Percentiles rank a stretch among this genome's conserved stretches.
These are phyloP conservation scores for Komagataella phaffii DNA, from an alignment of 805 yeast genomes.

Conservation along the genomic window DNA sequence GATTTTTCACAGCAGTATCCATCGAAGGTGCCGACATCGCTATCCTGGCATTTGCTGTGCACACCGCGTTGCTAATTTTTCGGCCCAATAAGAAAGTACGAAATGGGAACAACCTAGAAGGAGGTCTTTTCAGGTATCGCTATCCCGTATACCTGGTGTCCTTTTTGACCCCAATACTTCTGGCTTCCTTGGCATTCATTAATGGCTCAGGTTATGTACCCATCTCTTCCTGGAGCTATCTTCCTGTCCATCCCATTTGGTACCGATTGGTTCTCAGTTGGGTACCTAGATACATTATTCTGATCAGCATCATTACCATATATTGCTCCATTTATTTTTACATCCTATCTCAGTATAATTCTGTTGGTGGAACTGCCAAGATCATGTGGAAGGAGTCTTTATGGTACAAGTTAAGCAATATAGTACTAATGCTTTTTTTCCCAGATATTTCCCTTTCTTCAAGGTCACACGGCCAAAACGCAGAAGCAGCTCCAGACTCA, in stretches of 20 bases:
- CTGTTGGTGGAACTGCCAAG: slow-evolving; percentile 19
- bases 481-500: slow-evolving; percentile 13
- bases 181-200: slow-evolving; percentile 66
- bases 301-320: slow-evolving; percentile 45
- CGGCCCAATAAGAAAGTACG: slow-evolving; percentile 37
- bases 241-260: slow-evolving; percentile 66
- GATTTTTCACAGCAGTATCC: slow-evolving; percentile 69
- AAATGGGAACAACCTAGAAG: slow-evolving; percentile 34
- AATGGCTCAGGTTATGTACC: slow-evolving; percentile 41
- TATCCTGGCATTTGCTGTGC: slow-evolving; percentile 70
- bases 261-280: slow-evolving; percentile 62
- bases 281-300: slow-evolving; percentile 66
- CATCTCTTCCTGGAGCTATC: slow-evolving; percentile 63
- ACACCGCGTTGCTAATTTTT: slow-evolving; percentile 64
- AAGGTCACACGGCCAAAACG: slow-evolving; percentile 14
- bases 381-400: slow-evolving; percentile 13
- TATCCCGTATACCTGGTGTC: slow-evolving; percentile 43
- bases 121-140: slow-evolving; percentile 57
- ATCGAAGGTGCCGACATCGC: slow-evolving; percentile 84
- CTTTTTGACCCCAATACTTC: slow-evolving; percentile 44
- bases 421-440: slow-evolving; percentile 13
- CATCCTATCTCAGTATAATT: slow-evolving; percentile 48
- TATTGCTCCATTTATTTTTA: slow-evolving; percentile 63
- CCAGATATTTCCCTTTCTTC: slow-evolving; percentile 18
- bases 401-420: slow-evolving; percentile 17